Evolutionary conservation across 441 rosid species (phyloP).

Genomic region (Theobroma grandiflorum): DNA sequence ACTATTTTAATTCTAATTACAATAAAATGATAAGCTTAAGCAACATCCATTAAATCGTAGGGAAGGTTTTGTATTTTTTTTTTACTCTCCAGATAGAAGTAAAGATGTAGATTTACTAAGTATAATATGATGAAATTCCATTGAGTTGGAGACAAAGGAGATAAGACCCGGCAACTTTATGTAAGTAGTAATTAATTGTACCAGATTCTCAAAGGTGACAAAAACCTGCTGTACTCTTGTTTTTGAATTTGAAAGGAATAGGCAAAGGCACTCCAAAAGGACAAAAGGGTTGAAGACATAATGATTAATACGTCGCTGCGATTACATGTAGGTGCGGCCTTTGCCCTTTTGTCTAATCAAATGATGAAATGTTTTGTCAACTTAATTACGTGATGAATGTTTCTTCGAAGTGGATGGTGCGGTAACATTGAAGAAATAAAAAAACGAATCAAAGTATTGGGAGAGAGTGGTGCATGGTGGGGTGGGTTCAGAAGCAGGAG

Average conservation of each 20-base stretch:
- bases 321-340: not conserved
- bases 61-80: too few relatives aligned
- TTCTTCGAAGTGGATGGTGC: constrained; percentile 22
- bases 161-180: not conserved
- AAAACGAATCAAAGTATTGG: too few relatives aligned
- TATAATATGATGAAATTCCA: not conserved
- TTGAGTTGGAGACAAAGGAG: not conserved
- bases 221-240: not conserved
- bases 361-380: constrained; percentile 10
- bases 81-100: too few relatives aligned
- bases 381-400: constrained; percentile 11
- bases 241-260: not conserved
- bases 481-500: constrained; percentile 5
- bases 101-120: too few relatives aligned
- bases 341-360: constrained; percentile 26
- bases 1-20: too few relatives aligned
- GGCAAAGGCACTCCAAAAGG: not conserved
- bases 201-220: not conserved
- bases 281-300: not conserved
- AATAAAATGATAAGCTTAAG: too few relatives aligned
- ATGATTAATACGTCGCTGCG: not conserved
- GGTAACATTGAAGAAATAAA: not conserved
- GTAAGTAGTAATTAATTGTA: not conserved
- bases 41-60: too few relatives aligned
- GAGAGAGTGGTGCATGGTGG: not conserved